Evolutionary conservation across 192 early-diverging fungal genomes (phyloP).

Genomic region (Mycoemilia scoparia): DNA sequence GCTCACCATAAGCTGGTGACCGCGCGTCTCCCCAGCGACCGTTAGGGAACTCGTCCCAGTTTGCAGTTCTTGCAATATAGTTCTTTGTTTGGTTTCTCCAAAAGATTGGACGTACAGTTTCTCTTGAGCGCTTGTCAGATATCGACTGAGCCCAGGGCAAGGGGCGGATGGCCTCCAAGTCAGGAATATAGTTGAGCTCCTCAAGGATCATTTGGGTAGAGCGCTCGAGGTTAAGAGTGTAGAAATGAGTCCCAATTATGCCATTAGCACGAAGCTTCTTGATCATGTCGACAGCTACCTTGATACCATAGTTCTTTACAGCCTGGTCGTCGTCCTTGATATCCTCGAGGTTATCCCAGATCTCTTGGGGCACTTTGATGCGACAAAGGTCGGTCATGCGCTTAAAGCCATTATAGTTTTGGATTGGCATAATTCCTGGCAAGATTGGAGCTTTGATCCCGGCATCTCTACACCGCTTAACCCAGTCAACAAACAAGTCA

Average conservation of each 20-base stretch:
- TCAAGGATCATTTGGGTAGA: conserved; percentile 78
- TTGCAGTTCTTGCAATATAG: conserved; percentile 80
- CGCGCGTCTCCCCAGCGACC: conserved; percentile 95
- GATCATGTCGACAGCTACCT: conserved; percentile 74
- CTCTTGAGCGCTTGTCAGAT: conserved; percentile 71
- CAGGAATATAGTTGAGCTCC: conserved; percentile 55
- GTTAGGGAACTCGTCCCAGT: conserved; percentile 97
- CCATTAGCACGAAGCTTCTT: conserved; percentile 48
- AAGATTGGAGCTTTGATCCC: conserved; percentile 75
- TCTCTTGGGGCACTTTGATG: conserved; percentile 68
- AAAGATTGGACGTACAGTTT: conserved; percentile 96
- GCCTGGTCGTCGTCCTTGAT: conserved; percentile 99
- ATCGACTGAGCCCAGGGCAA: conserved; percentile 55
- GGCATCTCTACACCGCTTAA: conserved; percentile 45
- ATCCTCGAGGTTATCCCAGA: conserved; percentile 70
- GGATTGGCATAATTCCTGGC: conserved; percentile 95
- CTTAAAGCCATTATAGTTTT: conserved; percentile 82
- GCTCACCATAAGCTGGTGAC: conserved; percentile 74
- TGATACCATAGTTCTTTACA: conserved; percentile 82
- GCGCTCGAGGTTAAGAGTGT: conserved; percentile 86
- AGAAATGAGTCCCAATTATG: conserved; percentile 80
- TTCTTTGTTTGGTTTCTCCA: conserved; percentile 89
- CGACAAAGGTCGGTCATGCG: conserved; percentile 77
- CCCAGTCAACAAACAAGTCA: conserved; percentile 69
- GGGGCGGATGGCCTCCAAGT: conserved; percentile 41